Evolutionary conservation across 2,329 filamentous ascomycete genomes (phyloP), one percentile per base, ranked within the genome.

Genomic region (Nemania bipapillata): DNA sequence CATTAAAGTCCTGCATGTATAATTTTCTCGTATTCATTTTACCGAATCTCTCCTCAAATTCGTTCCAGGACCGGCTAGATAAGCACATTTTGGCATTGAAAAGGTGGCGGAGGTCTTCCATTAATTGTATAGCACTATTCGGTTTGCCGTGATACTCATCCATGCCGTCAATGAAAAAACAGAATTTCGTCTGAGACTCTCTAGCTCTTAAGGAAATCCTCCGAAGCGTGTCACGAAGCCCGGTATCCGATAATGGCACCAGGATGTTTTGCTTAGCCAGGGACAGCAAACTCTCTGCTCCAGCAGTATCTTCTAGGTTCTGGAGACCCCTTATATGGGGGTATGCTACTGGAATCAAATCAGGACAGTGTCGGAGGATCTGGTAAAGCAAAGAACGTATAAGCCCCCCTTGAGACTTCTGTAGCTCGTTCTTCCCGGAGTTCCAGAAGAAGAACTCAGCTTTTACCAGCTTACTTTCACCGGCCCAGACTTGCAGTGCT

Each of bases 361-460:
- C 47, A 50, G 47, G 47, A 15, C 20, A 50, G 20, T 50, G 47
- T 3, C 35, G 40, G 24, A 59, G 42, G 45, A 59, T 59, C 20
- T 59, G 40, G 22, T 49, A 59, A 4, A 59, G 3, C 6, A 59
- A n/a, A 32, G 56, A 59, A 20, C 42, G 56, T 11, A 59, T 17
- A 3, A 59, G 56, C 1, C 28, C 56, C 26, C 49, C 24, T n/a
- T 59, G 56, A 24, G 56, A 59, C 17, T 59, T 59, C 42, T 30
- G 40, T 6, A 53, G 24, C 6, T 20, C 20, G 26, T 53, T 20
- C 24, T 30, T 53, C 0, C 79, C 79, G 1, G 75, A 63, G 30
- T 68, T 76, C 78, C 78, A 80, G 59, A 81, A 81, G 65, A 76
- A 82, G 52, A 78, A 79, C 2, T 56, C 71, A 1, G 73, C 76